Evolutionary conservation across 2,329 filamentous ascomycete species (phyloP), one percentile per base, ranked within the genome.

Genomic region (Truncatella angustata): DNA sequence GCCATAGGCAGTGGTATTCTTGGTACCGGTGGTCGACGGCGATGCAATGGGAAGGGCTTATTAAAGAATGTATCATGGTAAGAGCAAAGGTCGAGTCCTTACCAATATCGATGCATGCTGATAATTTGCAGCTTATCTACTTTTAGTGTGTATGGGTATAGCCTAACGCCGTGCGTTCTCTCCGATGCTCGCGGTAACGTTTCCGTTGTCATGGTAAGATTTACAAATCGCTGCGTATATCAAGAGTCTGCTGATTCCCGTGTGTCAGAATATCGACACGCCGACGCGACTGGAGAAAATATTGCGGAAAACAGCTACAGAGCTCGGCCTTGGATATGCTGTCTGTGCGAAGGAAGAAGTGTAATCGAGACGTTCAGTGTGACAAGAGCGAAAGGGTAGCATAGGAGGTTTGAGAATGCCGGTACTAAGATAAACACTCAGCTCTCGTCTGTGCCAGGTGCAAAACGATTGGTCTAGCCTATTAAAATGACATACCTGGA

Each of bases 11-110:
- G 32, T 18, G 46, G 46, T 5, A 49, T 49, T 5, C 46, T 49
- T 21, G 46, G 46, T n/a, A 49, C 46, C 5, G 46, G 46, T 49
- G 4, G 35, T 49, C n/a, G 46, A 49, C 16, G 46, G 46, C 4
- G 46, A 49, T 18, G 30, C 46, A 14, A 49, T 49, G 46, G 46
- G 46, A 24, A 36, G 46, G 37, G 46, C 46, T 9, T 49, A 49
- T 16, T 34, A 30, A 10, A 49, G 32, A 18, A 49, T 49, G 46
- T 49, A 49, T 34, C 46, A 49, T n/a, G 30, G 46, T 49, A 24
- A 49, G 30, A 3, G n/a, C 1, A 28, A n/a, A n/a, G n/a, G n/a
- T n/a, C n/a, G n/a, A n/a, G n/a, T n/a, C n/a, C n/a, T n/a, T n/a
- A n/a, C n/a, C n/a, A n/a, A n/a, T n/a, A n/a, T n/a, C n/a, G n/a